Percentiles rank a stretch among this genome's conserved stretches.
Conservation (phyloP, 306 rosid species). For the Bauhinia variegata region DNA sequence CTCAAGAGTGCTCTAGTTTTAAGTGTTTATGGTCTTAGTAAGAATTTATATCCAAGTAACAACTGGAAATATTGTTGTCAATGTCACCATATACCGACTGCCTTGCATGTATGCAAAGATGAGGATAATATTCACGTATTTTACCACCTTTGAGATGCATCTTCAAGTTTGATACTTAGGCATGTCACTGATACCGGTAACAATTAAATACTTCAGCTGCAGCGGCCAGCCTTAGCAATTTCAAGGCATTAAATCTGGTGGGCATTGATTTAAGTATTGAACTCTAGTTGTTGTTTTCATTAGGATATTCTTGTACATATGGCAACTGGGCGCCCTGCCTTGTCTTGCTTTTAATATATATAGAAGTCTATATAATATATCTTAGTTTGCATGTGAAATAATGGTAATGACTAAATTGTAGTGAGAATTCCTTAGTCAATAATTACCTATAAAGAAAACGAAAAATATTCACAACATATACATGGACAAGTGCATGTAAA, state of each 20-base stretch:
- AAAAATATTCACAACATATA: not conserved
- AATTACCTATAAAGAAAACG: not conserved
- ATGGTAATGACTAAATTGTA: not conserved
- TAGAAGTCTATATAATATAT: not conserved
- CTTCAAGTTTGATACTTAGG: not conserved
- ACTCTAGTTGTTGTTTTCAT: too few relatives aligned
- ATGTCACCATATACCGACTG: not conserved
- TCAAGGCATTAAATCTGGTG: too few relatives aligned
- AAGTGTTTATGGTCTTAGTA: too few relatives aligned
- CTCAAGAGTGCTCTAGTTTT: not conserved
- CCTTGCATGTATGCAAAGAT: not conserved
- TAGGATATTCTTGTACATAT: not conserved
- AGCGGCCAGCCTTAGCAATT: too few relatives aligned
- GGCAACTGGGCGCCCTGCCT: not conserved
- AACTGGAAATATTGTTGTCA: not conserved
- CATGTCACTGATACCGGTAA: not conserved
- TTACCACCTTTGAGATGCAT: not conserved
- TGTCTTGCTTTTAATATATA: not conserved
- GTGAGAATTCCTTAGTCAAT: not conserved
- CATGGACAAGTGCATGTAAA: not conserved
- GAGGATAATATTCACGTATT: not conserved
- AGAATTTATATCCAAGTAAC: too few relatives aligned
- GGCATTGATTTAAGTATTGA: too few relatives aligned
- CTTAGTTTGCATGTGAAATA: not conserved
- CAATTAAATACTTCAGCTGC: not conserved